Percentiles rank a stretch among this genome's conserved stretches.
Evolutionary conservation across 2,329 filamentous ascomycete genomes (phyloP).

Genomic region (Exophiala bonariae): DNA sequence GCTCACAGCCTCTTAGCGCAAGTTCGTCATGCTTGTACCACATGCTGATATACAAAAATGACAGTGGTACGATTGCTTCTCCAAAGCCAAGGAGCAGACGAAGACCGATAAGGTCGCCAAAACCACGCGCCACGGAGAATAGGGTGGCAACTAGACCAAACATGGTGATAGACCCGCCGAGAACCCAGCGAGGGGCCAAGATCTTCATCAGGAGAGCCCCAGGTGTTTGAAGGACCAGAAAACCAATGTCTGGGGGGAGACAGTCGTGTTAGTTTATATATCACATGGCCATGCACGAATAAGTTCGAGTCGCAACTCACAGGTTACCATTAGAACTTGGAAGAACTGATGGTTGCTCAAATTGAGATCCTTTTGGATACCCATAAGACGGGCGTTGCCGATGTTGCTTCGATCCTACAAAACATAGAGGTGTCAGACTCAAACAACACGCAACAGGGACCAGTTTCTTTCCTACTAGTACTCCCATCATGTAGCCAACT

Average conservation of each 20-base stretch:
- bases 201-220: neutral
- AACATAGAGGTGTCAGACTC: neutral
- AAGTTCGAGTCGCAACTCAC: neutral
- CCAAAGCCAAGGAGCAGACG: neutral
- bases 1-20: conserved; percentile 3
- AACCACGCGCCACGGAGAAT: neutral
- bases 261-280: neutral
- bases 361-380: conserved; percentile 61
- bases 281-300: neutral
- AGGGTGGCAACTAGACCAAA: conserved; percentile 1
- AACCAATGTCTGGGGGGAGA: neutral
- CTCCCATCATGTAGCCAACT: conserved; percentile 3
- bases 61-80: neutral
- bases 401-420: conserved; percentile 63
- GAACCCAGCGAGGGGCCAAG: neutral
- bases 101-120: neutral
- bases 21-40: conserved; percentile 3
- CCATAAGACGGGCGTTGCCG: conserved; percentile 68
- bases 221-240: neutral
- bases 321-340: conserved; percentile 17
- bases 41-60: neutral
- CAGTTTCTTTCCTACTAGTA: conserved; percentile 1
- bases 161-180: neutral
- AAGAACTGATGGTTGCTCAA: conserved; percentile 68
- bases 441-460: neutral